Base-by-base conservation (phyloP, 2,329 filamentous ascomycete genomes). In the Alternaria sp. region DNA sequence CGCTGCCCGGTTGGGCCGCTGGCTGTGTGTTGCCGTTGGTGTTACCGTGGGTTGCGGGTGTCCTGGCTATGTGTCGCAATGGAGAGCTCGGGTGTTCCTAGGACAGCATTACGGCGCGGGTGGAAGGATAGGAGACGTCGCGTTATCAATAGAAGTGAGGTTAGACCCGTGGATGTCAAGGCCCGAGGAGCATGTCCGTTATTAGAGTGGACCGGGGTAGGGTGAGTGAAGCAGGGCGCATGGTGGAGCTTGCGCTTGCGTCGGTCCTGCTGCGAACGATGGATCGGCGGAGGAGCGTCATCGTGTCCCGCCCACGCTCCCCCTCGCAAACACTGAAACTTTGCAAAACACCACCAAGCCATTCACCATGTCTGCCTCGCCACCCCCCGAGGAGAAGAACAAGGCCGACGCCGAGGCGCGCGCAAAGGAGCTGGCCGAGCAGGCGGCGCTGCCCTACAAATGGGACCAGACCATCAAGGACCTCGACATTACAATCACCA, bases 401-500 rank as follows among this genome's bases (percentile, higher is more conserved):
- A 81, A 79, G 64, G 80, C 84, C 67, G 86, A 89, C 72, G 83
- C 82, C 65, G 86, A 86, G 70, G 84, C 83, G 67, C 85, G 85
- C 73, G 90, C 88, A 64, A 89, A 90, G 78, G 93, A 99, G 82
- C 85, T 87, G 58, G 91, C 90, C 72, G 95, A 99, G 82, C 95
- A 99, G 84, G 91, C 89, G 43, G 87, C 90, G 25, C 89, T 99
- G 43, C 95, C 95, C 1, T 99, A 99, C 89, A 95, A 96, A 83
- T 99, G 95, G 95, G 91, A 87, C 11, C 95, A 99, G 82, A 94
- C 91, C 25, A 97, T 99, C 78, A 86, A 85, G 70, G 95, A 98
- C 76, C 83, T 97, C 62, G 92, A 97, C 76, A 82, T 98, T 73
- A 90, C 86, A 52, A 86, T 96, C 60, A 83, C 86, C 28, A 88